Evolutionary conservation across 768 basidiomycete genomes (phyloP).

Genomic region (Pleurotus ostreatus): DNA sequence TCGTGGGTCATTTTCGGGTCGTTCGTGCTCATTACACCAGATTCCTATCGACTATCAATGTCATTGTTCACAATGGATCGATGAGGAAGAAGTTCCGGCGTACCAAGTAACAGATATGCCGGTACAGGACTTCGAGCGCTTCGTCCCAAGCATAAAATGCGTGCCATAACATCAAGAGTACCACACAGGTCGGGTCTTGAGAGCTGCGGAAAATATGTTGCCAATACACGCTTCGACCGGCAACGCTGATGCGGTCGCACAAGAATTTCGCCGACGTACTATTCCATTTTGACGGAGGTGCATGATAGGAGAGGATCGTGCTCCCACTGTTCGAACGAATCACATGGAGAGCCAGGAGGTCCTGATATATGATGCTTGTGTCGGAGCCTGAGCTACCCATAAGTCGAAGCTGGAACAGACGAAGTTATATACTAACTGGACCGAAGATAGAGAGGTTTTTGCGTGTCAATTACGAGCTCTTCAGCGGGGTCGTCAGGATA

Average conservation of each 20-base stretch:
- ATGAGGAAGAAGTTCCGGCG: slow-evolving; percentile 7
- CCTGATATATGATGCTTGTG: slow-evolving; percentile 30
- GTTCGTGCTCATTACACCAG: slow-evolving; percentile 33
- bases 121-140: slow-evolving; percentile 46
- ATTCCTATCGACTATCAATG: slow-evolving; percentile 33
- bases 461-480: slow-evolving; percentile 45
- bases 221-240: slow-evolving; percentile 43
- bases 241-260: slow-evolving; percentile 31
- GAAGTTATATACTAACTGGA: slow-evolving; percentile 24
- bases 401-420: not conserved
- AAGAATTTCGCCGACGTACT: slow-evolving; percentile 31
- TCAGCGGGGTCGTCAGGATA: slow-evolving; percentile 11
- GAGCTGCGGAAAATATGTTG: slow-evolving; percentile 33
- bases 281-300: slow-evolving; percentile 24
- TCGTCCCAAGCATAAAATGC: slow-evolving; percentile 62
- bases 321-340: slow-evolving; percentile 33
- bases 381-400: not conserved
- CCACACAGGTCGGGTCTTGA: slow-evolving; percentile 51
- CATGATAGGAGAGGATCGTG: slow-evolving; percentile 43
- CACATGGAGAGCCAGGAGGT: slow-evolving; percentile 54
- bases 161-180: slow-evolving; percentile 53
- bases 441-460: slow-evolving; percentile 39
- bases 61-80: not conserved
- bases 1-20: slow-evolving; percentile 44
- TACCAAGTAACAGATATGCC: slow-evolving; percentile 45